Conservation (phyloP, 805 yeast genomes). For the Metschnikowia corniflorae region DNA sequence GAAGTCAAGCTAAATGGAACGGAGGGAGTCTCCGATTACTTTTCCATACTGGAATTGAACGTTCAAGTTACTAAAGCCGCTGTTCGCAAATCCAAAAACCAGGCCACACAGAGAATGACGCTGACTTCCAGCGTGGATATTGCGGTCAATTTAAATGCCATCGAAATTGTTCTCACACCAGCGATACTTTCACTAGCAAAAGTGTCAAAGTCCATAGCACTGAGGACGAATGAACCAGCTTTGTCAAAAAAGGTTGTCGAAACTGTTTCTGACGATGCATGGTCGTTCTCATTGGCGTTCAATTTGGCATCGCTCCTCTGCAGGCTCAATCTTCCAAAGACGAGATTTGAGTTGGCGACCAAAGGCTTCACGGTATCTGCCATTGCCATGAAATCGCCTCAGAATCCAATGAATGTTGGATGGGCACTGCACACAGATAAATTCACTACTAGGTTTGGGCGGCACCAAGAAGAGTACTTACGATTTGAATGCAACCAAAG, state of each 20-base stretch:
- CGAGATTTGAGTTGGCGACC: conserved; percentile 6
- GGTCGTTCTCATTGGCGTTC: conserved; percentile 1
- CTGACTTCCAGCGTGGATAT: background rate
- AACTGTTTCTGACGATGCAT: background rate
- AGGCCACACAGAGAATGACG: background rate
- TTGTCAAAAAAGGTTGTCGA: background rate
- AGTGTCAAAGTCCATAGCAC: background rate
- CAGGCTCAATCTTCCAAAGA: conserved; percentile 5
- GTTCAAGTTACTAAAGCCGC: conserved; percentile 2
- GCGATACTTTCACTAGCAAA: conserved; percentile 3
- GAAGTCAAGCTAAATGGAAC: conserved; percentile 4
- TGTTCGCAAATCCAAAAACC: background rate
- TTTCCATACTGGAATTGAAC: conserved; percentile 1
- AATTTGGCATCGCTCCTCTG: conserved; percentile 9
- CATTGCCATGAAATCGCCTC: background rate
- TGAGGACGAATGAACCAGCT: background rate
- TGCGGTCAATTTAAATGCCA: conserved; percentile 7
- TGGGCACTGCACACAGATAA: conserved; percentile 8
- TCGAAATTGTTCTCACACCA: conserved; percentile 7
- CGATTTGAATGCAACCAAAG: conserved; percentile 2
- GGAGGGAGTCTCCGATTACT: background rate
- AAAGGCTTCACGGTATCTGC: conserved; percentile 1
- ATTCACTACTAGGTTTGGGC: conserved; percentile 3
- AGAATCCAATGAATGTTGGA: background rate
- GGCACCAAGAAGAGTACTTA: background rate